phyloP scores from a whole-genome alignment of 129 eudicot species.

The Pittosporum tobira region DNA sequence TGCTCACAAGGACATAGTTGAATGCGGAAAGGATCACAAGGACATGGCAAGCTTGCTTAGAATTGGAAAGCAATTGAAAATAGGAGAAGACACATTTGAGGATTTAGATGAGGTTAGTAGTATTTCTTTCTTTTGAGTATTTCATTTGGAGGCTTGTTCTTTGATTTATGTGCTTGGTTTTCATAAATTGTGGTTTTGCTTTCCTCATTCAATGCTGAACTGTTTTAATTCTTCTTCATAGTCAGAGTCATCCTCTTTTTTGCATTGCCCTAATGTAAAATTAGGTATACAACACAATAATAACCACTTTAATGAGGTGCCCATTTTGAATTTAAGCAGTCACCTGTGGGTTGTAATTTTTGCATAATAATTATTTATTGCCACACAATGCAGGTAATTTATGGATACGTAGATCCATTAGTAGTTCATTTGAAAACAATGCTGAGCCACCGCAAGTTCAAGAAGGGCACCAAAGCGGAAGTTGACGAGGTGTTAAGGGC shows the following conservation, averaged over 20 bases:
- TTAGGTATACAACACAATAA: too few species aligned
- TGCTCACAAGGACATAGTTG: conserved; percentile 84
- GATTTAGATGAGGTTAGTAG: conserved; percentile 89
- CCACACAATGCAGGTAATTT: conserved; percentile 62
- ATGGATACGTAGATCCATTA: conserved; percentile 91
- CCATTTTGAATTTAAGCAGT: too few species aligned
- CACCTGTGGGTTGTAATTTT: neutral
- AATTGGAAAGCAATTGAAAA: conserved; percentile 74
- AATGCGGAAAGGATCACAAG: conserved; percentile 93
- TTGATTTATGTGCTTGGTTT: neutral
- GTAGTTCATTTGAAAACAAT: conserved; percentile 72
- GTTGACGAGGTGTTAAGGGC: conserved; percentile 67
- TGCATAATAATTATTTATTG: neutral
- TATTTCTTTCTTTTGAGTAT: neutral
- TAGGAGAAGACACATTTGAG: conserved; percentile 88
- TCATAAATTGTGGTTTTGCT: neutral
- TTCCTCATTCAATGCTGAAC: neutral
- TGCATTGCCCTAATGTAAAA: too few species aligned
- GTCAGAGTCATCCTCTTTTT: neutral
- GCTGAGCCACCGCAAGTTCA: conserved; percentile 77
- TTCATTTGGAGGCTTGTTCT: neutral
- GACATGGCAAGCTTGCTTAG: conserved; percentile 83
- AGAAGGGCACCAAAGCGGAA: conserved; percentile 81
- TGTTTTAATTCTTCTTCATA: neutral
- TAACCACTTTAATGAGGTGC: too few species aligned